phyloP scores from a whole-genome alignment of 1,284 basidiomycete species.

The Ustilago bromivora region DNA sequence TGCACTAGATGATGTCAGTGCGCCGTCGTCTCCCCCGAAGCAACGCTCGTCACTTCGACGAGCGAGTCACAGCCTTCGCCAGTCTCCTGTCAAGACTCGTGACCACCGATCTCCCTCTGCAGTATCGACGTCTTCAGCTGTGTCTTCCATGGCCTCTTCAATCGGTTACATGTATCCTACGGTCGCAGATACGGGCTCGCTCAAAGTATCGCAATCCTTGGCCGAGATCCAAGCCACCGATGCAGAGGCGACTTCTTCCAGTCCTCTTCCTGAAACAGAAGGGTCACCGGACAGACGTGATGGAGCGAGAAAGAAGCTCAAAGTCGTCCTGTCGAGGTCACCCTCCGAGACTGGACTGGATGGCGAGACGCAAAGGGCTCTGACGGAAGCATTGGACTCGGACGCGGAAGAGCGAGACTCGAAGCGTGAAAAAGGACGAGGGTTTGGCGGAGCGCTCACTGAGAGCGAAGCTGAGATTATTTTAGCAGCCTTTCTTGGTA shows the following conservation, averaged over 20 bases:
- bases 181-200: slow-evolving; percentile 26
- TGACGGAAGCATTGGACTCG: slow-evolving; percentile 12
- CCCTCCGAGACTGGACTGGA: slow-evolving; percentile 7
- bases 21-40: neutral
- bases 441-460: slow-evolving; percentile 21
- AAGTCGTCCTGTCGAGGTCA: slow-evolving; percentile 13
- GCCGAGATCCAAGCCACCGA: slow-evolving; percentile 34
- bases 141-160: slow-evolving; percentile 28
- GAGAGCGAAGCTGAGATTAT: slow-evolving; percentile 45
- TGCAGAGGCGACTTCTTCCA: slow-evolving; percentile 19
- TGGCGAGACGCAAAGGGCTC: slow-evolving; percentile 8
- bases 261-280: slow-evolving; percentile 1
- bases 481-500: slow-evolving; percentile 37
- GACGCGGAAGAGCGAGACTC: slow-evolving; percentile 11
- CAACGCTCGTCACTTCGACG: neutral
- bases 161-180: slow-evolving; percentile 45
- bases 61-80: slow-evolving; percentile 15
- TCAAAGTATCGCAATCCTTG: slow-evolving; percentile 36
- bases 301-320: slow-evolving; percentile 26
- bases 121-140: slow-evolving; percentile 14
- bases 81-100: slow-evolving; percentile 15
- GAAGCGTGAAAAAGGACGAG: slow-evolving; percentile 10
- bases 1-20: slow-evolving; percentile 14
- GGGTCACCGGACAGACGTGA: neutral
- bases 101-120: slow-evolving; percentile 22